Percentiles rank a stretch among this genome's conserved stretches.
Conservation (phyloP, 768 basidiomycete genomes). For the Gelatoporia subvermispora region DNA sequence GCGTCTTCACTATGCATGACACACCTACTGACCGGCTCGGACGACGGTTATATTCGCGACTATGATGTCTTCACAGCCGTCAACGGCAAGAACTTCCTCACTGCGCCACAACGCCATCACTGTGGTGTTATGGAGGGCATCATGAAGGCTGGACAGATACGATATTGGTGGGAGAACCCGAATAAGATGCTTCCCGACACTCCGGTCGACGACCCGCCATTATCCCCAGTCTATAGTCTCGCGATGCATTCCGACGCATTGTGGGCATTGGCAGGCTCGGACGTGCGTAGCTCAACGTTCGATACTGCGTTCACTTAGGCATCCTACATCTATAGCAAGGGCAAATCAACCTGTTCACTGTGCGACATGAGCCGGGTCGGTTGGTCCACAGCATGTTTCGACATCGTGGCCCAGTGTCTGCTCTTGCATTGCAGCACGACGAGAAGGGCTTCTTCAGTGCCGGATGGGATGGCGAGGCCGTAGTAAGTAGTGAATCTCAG, state of each 20-base stretch:
- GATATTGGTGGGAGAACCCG: slow-evolving; percentile 91
- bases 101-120: slow-evolving; percentile 83
- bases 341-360: slow-evolving; percentile 88
- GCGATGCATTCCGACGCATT: slow-evolving; percentile 90
- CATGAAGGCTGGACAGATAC: slow-evolving; percentile 82
- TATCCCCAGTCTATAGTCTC: slow-evolving; percentile 84
- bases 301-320: neutral
- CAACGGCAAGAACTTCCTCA: slow-evolving; percentile 83
- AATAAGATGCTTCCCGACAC: slow-evolving; percentile 23
- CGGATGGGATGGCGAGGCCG: slow-evolving; percentile 89
- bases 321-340: slow-evolving; percentile 55
- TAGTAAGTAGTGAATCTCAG: slow-evolving; percentile 44
- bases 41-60: slow-evolving; percentile 90
- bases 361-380: slow-evolving; percentile 88
- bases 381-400: slow-evolving; percentile 67
- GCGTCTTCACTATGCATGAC: slow-evolving; percentile 83
- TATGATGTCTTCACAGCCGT: slow-evolving; percentile 89
- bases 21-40: slow-evolving; percentile 84
- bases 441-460: slow-evolving; percentile 88
- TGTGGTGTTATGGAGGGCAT: slow-evolving; percentile 89
- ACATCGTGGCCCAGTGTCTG: slow-evolving; percentile 80
- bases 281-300: slow-evolving; percentile 40
- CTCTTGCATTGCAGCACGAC: slow-evolving; percentile 73
- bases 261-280: slow-evolving; percentile 85
- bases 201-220: slow-evolving; percentile 43